phyloP scores from a whole-genome alignment of 371 early-diverging fungal species.

The Zychaea mexicana region DNA sequence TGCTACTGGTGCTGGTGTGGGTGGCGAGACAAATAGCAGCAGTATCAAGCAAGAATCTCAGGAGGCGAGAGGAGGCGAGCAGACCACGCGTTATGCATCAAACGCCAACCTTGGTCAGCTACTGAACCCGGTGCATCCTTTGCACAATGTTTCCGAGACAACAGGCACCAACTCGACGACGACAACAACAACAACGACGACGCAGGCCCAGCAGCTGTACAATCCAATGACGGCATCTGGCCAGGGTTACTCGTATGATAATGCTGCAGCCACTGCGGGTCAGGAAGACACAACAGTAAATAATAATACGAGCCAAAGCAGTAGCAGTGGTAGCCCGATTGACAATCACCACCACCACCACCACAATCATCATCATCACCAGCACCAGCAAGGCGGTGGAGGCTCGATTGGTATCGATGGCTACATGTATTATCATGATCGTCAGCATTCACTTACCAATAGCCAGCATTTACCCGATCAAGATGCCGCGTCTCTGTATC shows the following conservation, averaged over 20 bases:
- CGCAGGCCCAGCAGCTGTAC: not conserved
- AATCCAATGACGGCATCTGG: constrained; percentile 3
- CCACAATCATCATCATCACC: not conserved
- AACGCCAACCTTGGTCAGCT: constrained; percentile 44
- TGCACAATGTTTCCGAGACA: constrained; percentile 12
- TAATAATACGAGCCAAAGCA: not conserved
- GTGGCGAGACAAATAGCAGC: not conserved
- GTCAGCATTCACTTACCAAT: constrained; percentile 29
- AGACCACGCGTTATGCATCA: constrained; percentile 19
- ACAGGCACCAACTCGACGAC: no score
- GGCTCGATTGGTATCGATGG: constrained; percentile 13
- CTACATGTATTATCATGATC: constrained; percentile 23
- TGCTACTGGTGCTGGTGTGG: not conserved
- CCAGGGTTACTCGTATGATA: not conserved
- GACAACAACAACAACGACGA: constrained; percentile 8
- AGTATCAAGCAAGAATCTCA: not conserved
- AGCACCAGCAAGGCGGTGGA: constrained; percentile 9
- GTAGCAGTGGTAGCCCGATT: not conserved
- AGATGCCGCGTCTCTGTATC: constrained; percentile 3
- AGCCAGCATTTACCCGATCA: constrained; percentile 20
- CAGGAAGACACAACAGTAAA: not conserved
- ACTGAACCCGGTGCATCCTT: constrained; percentile 42
- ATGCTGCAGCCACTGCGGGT: not conserved
- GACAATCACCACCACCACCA: not conserved
- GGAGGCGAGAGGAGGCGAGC: constrained; percentile 1